Evolutionary conservation across 2,329 filamentous ascomycete genomes (phyloP).

Genomic region (Fusarium setosum): DNA sequence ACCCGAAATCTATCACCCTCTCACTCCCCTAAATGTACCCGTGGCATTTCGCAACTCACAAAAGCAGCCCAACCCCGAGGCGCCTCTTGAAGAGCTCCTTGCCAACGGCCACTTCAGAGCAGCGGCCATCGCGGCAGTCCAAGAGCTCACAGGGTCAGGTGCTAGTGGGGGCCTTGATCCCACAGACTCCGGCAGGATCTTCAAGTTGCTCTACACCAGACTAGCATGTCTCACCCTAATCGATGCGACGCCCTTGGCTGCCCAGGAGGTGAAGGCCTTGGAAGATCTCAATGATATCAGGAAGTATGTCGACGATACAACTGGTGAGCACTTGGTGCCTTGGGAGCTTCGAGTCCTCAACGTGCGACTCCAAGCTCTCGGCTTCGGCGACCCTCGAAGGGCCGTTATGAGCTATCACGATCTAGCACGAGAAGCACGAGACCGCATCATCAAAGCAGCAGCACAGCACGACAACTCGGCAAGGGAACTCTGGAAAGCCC

Average conservation of each 20-base stretch:
- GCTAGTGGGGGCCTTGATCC: constrained; percentile 59
- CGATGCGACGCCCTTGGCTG: constrained; percentile 76
- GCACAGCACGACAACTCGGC: constrained; percentile 62
- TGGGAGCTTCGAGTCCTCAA: constrained; percentile 89
- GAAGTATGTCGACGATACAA: constrained; percentile 67
- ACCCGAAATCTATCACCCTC: constrained; percentile 84
- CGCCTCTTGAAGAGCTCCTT: constrained; percentile 76
- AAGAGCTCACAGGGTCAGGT: constrained; percentile 65
- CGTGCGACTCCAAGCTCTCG: constrained; percentile 85
- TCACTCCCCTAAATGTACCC: constrained; percentile 72
- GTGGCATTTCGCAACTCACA: constrained; percentile 76
- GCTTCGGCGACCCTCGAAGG: constrained; percentile 84
- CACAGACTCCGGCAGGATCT: constrained; percentile 73
- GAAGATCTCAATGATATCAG: constrained; percentile 69
- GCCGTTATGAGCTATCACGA: constrained; percentile 94
- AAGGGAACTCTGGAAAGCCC: constrained; percentile 73
- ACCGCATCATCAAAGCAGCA: constrained; percentile 62
- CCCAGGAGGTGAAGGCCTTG: constrained; percentile 72
- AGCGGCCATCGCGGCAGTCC: constrained; percentile 76
- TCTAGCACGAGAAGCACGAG: constrained; percentile 81
- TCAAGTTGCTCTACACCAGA: constrained; percentile 82
- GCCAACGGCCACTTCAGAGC: constrained; percentile 81
- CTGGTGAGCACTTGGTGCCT: constrained; percentile 76
- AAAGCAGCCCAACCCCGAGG: constrained; percentile 70
- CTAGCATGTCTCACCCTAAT: constrained; percentile 86